These are phyloP conservation scores for Juglanconis sp. DNA, from an alignment of 2,329 filamentous ascomycete genomes.

Conservation along the genomic window DNA sequence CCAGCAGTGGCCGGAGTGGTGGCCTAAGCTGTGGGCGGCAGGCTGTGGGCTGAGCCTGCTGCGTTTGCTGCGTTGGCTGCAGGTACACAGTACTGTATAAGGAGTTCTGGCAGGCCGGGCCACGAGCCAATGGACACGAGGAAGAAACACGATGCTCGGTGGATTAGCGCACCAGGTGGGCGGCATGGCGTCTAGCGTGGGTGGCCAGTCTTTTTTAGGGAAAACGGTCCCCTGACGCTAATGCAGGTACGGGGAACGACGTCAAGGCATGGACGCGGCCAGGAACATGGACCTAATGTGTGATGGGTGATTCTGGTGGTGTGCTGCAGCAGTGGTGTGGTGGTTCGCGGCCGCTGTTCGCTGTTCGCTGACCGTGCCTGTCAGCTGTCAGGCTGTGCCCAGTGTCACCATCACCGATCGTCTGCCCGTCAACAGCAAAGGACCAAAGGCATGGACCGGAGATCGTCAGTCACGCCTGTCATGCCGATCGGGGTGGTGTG, in stretches of 20 bases:
- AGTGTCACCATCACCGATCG: too few relatives aligned
- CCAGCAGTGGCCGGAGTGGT: background rate
- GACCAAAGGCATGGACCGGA: background rate
- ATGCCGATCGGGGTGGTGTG: background rate
- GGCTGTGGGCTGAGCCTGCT: background rate
- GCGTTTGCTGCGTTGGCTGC: background rate
- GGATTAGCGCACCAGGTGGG: background rate
- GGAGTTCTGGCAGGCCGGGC: background rate
- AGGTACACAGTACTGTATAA: background rate
- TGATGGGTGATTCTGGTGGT: background rate
- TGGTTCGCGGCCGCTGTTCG: background rate
- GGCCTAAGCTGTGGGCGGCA: background rate
- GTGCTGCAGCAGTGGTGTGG: background rate
- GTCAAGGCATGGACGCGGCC: background rate
- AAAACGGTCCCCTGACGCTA: slow-evolving; percentile 20
- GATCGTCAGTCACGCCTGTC: background rate
- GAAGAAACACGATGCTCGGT: background rate
- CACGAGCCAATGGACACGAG: slow-evolving; percentile 8
- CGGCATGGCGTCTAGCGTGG: slow-evolving; percentile 13
- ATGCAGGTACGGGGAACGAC: slow-evolving; percentile 18
- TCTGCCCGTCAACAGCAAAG: background rate
- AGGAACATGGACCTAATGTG: slow-evolving; percentile 8
- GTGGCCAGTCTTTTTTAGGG: slow-evolving; percentile 17
- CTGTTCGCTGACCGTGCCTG: background rate
- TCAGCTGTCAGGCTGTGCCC: too few relatives aligned